Percentiles rank a stretch among this genome's conserved stretches.
Conservation (phyloP, 129 eudicot species). For the Logfia minima region DNA sequence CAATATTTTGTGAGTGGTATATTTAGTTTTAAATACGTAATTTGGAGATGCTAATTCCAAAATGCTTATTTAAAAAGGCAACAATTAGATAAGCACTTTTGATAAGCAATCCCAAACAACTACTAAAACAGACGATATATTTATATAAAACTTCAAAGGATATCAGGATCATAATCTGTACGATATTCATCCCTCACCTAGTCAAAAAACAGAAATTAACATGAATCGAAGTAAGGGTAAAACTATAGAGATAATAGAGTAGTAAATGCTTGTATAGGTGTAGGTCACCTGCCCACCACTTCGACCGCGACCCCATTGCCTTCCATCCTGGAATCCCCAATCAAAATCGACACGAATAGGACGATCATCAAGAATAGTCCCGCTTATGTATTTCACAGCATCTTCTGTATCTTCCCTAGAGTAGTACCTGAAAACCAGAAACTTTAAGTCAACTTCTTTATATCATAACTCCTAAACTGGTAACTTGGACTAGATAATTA, state of each 20-base stretch:
- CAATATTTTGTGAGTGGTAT: too few species aligned
- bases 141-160: conserved; percentile 46
- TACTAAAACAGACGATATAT: not conserved
- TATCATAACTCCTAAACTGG: not conserved
- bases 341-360: conserved; percentile 98
- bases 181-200: conserved; percentile 99
- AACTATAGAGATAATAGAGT: not conserved
- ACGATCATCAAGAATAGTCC: conserved; percentile 97
- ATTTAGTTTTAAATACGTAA: too few species aligned
- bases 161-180: conserved; percentile 99
- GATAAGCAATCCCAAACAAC: not conserved
- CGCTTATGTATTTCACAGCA: conserved; percentile 89
- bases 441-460: not conserved
- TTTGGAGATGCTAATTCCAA: not conserved
- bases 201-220: conserved; percentile 17
- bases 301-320: conserved; percentile 99
- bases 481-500: not conserved
- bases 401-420: conserved; percentile 97
- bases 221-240: not conserved
- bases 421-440: conserved; percentile 59
- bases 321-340: conserved; percentile 99
- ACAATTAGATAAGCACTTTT: not conserved
- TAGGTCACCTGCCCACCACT: conserved; percentile 91
- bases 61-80: not conserved
- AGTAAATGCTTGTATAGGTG: not conserved